These are phyloP conservation scores for Physaria fendleri DNA, from an alignment of 345 rosid genomes.

Conservation along the genomic window DNA sequence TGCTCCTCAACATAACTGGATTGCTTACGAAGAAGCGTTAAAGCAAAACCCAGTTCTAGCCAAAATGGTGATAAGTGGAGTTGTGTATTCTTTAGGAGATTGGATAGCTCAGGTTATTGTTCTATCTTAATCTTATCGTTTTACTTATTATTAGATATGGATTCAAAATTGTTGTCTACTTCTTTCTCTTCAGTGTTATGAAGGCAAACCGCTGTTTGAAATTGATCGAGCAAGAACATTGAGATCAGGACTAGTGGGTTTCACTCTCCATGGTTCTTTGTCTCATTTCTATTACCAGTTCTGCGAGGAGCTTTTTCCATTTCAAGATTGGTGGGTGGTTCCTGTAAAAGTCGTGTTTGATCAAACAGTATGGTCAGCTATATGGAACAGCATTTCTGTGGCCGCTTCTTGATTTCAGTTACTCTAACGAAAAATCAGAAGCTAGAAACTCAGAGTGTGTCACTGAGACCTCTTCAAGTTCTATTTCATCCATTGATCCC, in stretches of 20 bases:
- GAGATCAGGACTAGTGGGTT: constrained; percentile 94
- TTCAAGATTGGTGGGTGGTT: constrained; percentile 94
- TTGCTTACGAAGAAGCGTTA: constrained; percentile 88
- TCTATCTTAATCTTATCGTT: too few relatives aligned
- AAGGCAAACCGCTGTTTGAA: constrained; percentile 86
- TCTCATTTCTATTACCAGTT: constrained; percentile 91
- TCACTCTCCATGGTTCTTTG: constrained; percentile 83
- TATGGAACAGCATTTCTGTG: constrained; percentile 77
- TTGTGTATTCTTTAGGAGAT: constrained; percentile 85
- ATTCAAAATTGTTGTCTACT: too few relatives aligned
- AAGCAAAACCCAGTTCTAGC: constrained; percentile 80
- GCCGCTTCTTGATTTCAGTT: constrained; percentile 29
- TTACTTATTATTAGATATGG: too few relatives aligned
- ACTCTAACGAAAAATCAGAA: constrained; percentile 94
- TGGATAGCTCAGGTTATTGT: constrained; percentile 91
- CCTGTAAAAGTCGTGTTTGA: constrained; percentile 85
- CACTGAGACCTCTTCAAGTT: constrained; percentile 35
- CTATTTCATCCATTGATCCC: constrained; percentile 30
- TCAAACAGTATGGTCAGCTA: constrained; percentile 89
- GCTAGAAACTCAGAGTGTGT: constrained; percentile 53
- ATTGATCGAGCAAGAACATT: constrained; percentile 76
- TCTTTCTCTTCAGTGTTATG: constrained; percentile 51
- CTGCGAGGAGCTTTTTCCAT: constrained; percentile 89
- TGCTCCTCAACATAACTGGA: constrained; percentile 96
- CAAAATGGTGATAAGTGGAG: constrained; percentile 92